Evolutionary conservation across 441 rosid species (phyloP), one percentile per base, ranked within the genome.

Genomic region (Euphorbia celastroides): DNA sequence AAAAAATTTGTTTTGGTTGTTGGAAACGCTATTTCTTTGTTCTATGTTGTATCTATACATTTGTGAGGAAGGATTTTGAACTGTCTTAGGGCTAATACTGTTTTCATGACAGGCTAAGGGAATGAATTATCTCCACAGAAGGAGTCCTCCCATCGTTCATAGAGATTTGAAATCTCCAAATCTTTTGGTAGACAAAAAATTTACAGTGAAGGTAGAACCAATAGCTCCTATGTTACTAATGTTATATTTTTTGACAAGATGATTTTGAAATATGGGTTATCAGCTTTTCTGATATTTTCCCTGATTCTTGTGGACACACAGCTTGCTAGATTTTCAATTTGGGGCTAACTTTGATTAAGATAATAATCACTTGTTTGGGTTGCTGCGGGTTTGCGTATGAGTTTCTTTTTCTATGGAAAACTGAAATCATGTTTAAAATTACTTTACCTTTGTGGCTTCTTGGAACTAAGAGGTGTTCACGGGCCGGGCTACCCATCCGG

Each of bases 141-240:
- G 84, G 68, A 92, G 88, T 62, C 98, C 99, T 72, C 98, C 99
- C 22, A 86, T 95, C 54, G 98, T 95, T 63, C 99, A 95, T 74
- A 88, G 99, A 77, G 99, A 95, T 82, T 73, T 95, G 68, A 95
- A 95, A 74, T 95, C 99, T 71, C 96, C 98, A 31, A 95, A 95
- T 82, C 88, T 95, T 63, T 78, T 95, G 82, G 99, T 95, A 48
- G 98, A 95, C 80, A 95, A 83, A 77, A 95, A 89, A 59, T 92
- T 90, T 74, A 95, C 98, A 0, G 99, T 95, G 73, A 95, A 95
- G 93, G 96, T 87, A 73, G 75, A 72, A 64, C 34, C 42, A 36
- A 16, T 44, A 52, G 26, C 36, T 71, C 20, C 10, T 34, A 62
- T 34, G 26, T 28, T 62, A 44, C 58, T 36, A 46, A 36, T 30